Evolutionary conservation across 1,139 yeast species (phyloP).

Genomic region (Geotrichum siamense): DNA sequence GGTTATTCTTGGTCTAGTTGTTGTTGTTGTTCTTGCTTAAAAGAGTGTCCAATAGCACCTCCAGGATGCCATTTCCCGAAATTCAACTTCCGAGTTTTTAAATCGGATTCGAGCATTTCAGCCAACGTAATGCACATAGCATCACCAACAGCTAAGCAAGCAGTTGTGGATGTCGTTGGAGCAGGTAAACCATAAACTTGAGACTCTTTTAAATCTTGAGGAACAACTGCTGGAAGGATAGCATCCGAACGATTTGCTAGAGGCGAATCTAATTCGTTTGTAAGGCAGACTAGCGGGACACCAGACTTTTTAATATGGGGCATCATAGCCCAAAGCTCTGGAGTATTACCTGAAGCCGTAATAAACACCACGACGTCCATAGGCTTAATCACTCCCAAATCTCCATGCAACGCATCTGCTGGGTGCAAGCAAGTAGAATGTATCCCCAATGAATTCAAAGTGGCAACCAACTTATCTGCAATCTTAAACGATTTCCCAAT

Average conservation of each 20-base stretch:
- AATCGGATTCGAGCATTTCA: constrained; percentile 57
- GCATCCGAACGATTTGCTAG: constrained; percentile 44
- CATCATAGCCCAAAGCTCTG: constrained; percentile 56
- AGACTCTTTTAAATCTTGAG: constrained; percentile 51
- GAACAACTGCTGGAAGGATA: constrained; percentile 57
- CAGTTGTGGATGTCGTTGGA: constrained; percentile 78
- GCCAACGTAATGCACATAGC: constrained; percentile 67
- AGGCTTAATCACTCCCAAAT: constrained; percentile 61
- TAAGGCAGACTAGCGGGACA: constrained; percentile 54
- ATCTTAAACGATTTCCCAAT: constrained; percentile 81
- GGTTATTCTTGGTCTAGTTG: neutral
- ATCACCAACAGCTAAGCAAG: constrained; percentile 70
- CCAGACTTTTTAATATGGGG: constrained; percentile 47
- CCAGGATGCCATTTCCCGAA: constrained; percentile 82
- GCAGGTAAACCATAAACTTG: constrained; percentile 77
- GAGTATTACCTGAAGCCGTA: constrained; percentile 78
- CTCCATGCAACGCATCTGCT: constrained; percentile 86
- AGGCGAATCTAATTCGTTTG: constrained; percentile 48
- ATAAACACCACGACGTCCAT: constrained; percentile 60
- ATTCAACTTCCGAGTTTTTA: constrained; percentile 43
- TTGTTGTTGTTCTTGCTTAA: constrained; percentile 21
- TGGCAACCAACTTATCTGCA: constrained; percentile 71
- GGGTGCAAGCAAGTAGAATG: constrained; percentile 69
- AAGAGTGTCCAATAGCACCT: constrained; percentile 71
- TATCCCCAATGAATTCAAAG: constrained; percentile 70